Percentiles rank a stretch among this genome's conserved stretches.
Conservation (phyloP, 2,329 filamentous ascomycete genomes). For the Ilyonectria mors-panacis region DNA sequence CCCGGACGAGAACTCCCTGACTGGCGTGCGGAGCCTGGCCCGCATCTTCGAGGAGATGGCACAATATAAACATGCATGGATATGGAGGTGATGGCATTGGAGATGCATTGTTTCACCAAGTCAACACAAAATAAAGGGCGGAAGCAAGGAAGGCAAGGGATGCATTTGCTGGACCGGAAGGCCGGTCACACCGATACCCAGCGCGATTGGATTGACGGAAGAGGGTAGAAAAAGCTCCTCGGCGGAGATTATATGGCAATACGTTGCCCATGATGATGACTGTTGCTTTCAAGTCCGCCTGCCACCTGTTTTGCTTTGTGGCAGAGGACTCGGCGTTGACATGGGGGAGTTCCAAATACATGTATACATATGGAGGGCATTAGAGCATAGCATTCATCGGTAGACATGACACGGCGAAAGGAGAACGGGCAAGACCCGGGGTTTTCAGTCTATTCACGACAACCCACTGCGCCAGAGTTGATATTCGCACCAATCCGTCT, state of each 20-base stretch:
- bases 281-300: conserved; percentile 21
- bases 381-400: conserved; percentile 28
- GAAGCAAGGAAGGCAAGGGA: conserved; percentile 31
- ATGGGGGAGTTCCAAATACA: conserved; percentile 11
- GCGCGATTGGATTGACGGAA: conserved; percentile 42
- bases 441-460: neutral
- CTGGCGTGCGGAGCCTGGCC: conserved; percentile 80
- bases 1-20: conserved; percentile 86
- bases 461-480: conserved; percentile 1
- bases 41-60: conserved; percentile 79
- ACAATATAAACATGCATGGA: conserved; percentile 43
- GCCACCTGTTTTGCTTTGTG: conserved; percentile 16
- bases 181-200: conserved; percentile 46
- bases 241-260: conserved; percentile 39
- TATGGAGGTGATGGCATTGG: conserved; percentile 36
- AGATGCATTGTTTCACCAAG: conserved; percentile 13
- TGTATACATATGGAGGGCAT: conserved; percentile 25
- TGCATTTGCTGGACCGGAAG: conserved; percentile 42
- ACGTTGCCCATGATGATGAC: conserved; percentile 44
- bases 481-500: neutral
- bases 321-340: conserved; percentile 35
- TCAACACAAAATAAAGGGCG: conserved; percentile 20
- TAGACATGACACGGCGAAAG: conserved; percentile 28
- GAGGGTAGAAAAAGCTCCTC: conserved; percentile 43
- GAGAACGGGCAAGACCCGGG: conserved; percentile 5